Conservation (phyloP, 169 alveolate genomes). For the Babesia bovis region DNA sequence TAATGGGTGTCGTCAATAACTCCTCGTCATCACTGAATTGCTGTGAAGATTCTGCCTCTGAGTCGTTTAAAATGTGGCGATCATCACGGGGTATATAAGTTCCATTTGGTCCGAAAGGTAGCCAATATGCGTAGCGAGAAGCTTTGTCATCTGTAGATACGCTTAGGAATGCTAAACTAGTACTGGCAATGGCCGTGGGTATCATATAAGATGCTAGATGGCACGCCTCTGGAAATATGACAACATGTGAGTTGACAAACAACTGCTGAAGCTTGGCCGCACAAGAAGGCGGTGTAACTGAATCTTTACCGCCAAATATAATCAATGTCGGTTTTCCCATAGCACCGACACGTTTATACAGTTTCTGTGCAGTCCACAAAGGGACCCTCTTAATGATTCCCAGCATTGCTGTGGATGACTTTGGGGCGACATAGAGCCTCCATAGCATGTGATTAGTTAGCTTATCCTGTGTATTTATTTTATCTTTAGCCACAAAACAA, state of each 20-base stretch:
- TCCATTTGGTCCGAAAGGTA: constrained; percentile 54
- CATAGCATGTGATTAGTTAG: constrained; percentile 69
- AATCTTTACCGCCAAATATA: constrained; percentile 53
- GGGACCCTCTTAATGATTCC: constrained; percentile 75
- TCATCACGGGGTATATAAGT: constrained; percentile 25
- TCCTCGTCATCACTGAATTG: background rate
- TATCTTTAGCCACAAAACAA: constrained; percentile 17
- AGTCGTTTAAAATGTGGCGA: constrained; percentile 12
- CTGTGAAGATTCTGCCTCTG: constrained; percentile 6
- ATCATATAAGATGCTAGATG: constrained; percentile 51
- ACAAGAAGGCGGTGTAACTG: constrained; percentile 54
- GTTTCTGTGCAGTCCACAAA: constrained; percentile 72
- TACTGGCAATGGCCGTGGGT: constrained; percentile 58
- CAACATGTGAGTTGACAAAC: constrained; percentile 56
- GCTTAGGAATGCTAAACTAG: constrained; percentile 56
- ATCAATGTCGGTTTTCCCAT: constrained; percentile 57
- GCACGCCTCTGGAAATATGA: constrained; percentile 53
- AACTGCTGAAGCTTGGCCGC: constrained; percentile 22
- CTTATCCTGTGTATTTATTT: background rate
- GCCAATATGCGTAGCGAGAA: constrained; percentile 38
- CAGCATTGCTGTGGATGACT: constrained; percentile 63
- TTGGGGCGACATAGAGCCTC: constrained; percentile 72
- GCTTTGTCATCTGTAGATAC: constrained; percentile 32
- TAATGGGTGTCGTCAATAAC: background rate
- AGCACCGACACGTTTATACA: constrained; percentile 70